A percentile compares a stretch with the other conserved stretches of the same genome.
Conservation (phyloP, 2,329 filamentous ascomycete species). For the Phyllosticta citriasiana region DNA sequence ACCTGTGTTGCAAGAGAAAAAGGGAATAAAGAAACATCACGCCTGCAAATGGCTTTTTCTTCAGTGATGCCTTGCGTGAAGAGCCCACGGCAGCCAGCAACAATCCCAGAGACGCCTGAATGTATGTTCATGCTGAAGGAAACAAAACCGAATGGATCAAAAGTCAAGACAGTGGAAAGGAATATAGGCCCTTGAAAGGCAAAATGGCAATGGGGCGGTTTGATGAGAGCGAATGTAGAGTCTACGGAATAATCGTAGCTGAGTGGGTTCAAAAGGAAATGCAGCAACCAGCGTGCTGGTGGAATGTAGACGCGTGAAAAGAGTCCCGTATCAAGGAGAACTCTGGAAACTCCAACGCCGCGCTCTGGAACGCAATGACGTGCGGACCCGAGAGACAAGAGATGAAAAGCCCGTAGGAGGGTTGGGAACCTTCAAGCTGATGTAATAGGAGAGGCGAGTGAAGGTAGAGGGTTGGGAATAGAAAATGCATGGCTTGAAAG, state of each 20-base stretch:
- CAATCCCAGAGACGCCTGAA: not conserved
- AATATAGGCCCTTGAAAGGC: not conserved
- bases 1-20: not conserved
- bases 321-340: not conserved
- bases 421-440: not conserved
- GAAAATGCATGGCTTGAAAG: not conserved
- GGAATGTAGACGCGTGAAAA: slow-evolving; percentile 1
- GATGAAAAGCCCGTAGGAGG: not conserved
- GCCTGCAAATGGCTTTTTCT: not conserved
- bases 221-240: slow-evolving; percentile 6
- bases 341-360: slow-evolving; percentile 6
- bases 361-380: slow-evolving; percentile 4
- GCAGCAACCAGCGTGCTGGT: not conserved
- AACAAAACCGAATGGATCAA: not conserved
- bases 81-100: not conserved
- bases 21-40: not conserved
- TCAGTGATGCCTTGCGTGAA: not conserved
- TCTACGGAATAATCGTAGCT: not conserved
- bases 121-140: not conserved
- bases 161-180: not conserved
- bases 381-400: not conserved
- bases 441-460: not conserved
- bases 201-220: not conserved
- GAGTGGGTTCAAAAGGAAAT: not conserved
- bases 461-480: not conserved